Evolutionary conservation across 768 basidiomycete genomes (phyloP).

Genomic region (Thelephora ganbajun): DNA sequence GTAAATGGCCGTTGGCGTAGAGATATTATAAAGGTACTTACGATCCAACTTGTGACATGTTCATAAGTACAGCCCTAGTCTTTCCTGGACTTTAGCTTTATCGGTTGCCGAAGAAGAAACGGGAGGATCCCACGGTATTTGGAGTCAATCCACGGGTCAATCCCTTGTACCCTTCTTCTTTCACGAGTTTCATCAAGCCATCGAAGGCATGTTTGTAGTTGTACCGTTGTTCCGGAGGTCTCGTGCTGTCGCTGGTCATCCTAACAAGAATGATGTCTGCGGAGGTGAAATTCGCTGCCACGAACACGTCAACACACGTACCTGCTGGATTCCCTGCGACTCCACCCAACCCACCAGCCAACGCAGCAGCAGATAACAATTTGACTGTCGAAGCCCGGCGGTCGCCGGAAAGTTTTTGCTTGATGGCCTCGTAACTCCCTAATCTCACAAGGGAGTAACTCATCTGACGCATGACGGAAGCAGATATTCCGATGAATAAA

Average conservation of each 20-base stretch:
- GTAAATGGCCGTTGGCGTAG: neutral
- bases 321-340: conserved; percentile 78
- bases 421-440: conserved; percentile 71
- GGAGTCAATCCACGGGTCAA: conserved; percentile 64
- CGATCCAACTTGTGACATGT: conserved; percentile 81
- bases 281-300: neutral
- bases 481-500: conserved; percentile 70
- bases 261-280: conserved; percentile 63
- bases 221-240: conserved; percentile 61
- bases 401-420: conserved; percentile 35
- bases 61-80: conserved; percentile 61
- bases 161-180: conserved; percentile 55
- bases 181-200: conserved; percentile 52
- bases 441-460: conserved; percentile 79
- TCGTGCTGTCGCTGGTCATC: conserved; percentile 79
- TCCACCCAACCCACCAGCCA: conserved; percentile 73
- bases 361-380: conserved; percentile 48
- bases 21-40: conserved; percentile 24
- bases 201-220: conserved; percentile 68
- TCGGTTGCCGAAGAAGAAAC: conserved; percentile 1
- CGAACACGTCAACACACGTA: conserved; percentile 13
- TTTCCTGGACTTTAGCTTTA: conserved; percentile 12
- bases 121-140: conserved; percentile 42
- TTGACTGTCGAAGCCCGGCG: conserved; percentile 38
- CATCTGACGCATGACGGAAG: conserved; percentile 81